A percentile compares a stretch with the other conserved stretches of the same genome.
Conservation (phyloP, 345 rosid species). For the Euphorbia pulcherrima region DNA sequence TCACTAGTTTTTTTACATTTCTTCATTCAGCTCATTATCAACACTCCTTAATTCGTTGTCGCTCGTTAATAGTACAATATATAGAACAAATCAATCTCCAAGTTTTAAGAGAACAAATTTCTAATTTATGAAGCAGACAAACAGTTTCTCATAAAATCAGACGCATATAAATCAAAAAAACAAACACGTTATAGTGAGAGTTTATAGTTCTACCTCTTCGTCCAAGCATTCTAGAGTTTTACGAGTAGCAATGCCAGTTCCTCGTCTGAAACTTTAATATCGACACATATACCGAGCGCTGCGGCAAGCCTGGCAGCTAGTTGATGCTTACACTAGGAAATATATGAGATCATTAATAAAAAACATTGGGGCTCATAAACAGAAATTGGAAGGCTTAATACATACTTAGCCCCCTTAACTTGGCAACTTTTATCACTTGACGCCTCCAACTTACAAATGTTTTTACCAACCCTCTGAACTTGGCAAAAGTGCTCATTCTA, state of each 20-base stretch:
- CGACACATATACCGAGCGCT: slow-evolving; percentile 49
- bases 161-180: background rate
- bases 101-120: no score
- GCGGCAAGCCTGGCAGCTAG: slow-evolving; percentile 76
- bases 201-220: background rate
- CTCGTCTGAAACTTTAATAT: slow-evolving; percentile 61
- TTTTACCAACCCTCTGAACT: no score
- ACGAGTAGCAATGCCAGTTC: slow-evolving; percentile 62
- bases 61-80: no score
- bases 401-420: no score
- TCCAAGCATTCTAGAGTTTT: slow-evolving; percentile 31
- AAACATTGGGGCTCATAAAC: background rate
- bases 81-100: no score
- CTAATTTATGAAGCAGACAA: background rate
- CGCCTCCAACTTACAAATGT: no score
- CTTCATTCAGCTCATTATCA: background rate
- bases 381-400: no score
- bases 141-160: background rate
- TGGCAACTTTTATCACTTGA: no score
- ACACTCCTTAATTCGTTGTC: background rate
- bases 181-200: background rate
- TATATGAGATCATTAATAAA: background rate
- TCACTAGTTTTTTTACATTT: no score
- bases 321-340: slow-evolving; percentile 79
- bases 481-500: no score